Base-by-base conservation (phyloP, 116 monocot genomes). In the Dioscorea cayenensis region DNA sequence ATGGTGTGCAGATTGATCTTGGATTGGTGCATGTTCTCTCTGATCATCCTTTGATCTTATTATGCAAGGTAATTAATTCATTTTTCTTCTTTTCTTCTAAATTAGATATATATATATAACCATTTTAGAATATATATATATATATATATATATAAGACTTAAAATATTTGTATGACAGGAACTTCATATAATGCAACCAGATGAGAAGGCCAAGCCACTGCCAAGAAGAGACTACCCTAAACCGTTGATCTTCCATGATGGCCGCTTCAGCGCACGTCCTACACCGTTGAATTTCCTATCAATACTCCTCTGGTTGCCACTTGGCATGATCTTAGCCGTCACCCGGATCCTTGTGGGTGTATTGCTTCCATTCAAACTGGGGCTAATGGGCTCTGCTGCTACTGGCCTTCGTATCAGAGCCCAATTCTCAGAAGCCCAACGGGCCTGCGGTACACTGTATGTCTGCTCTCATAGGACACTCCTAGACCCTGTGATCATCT, bases 201-300 rank as follows among this genome's bases (percentile, higher is more conserved):
- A 66, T 16, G 73, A 71, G 62, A 64, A 74, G 4, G 35, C 25
- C 14, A 10, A 25, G 65, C 66, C 63, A 35, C 12, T 77, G 36
- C 74, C 60, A 2, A 70, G 72, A 61, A 13, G 19, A 4, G 23
- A 68, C 21, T 74, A 76, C 43, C 85, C 85, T 0, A 78, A 78
- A 51, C 81, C 81, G 14, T 37, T 79, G 49, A 68, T 86, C 60
- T 82, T 82, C 74, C 86, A 82, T 61, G 82, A 85, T 19, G 85
- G 85, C 5, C 71, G 85, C 6, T 65, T 85, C 19, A 76, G 60
- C 10, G 27, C 29, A 5, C 69, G 18, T n/a, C 85, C 85, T 0
- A 82, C 79, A 19, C 74, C 70, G 18, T 52, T 65, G 38, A 65
- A 64, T 23, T 16, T 48, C 35, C 58, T 86, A 28, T 29, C 68